Base-by-base conservation (phyloP, 2,329 filamentous ascomycete genomes). In the Coniochaeta sp. region DNA sequence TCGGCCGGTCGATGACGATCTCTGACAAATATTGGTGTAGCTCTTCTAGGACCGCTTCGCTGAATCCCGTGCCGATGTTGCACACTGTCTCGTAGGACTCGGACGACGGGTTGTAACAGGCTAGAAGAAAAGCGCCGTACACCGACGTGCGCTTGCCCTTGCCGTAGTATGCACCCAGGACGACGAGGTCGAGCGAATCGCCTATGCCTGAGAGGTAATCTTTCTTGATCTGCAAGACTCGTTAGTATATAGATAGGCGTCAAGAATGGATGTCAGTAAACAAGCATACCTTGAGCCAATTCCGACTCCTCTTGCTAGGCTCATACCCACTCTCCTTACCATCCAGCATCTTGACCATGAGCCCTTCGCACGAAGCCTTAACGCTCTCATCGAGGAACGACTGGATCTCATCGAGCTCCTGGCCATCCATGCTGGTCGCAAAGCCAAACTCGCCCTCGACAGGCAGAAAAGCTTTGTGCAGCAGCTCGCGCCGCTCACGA, bases 261-360 rank as follows among this genome's bases (percentile, higher is more conserved):
- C 44, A 54, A 16, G 31, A n/a, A n/a, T n/a, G n/a, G n/a, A n/a
- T n/a, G 50, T 19, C 12, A 31, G 50, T 17, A 28, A 58, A 17
- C 38, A 28, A 19, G 3, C 56, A 69, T 79, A 90, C 89, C 81
- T 99, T 99, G 65, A 99, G 89, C 95, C 95, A 99, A 71, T 99
- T 99, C 62, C 95, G 90, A 75, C 91, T 96, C 65, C 95, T 89
- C 73, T 96, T 96, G 69, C 91, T 96, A 22, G 95, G 95, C 75
- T 98, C 93, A 71, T 99, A 99, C 67, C 90, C 91, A 67, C 91
- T 96, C 74, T 97, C 93, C 7, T 84, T 79, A 0, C 93, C 95
- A 72, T 98, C 93, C 62, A 99, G 77, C 95, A 99, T 99, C 79
- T 99, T 99, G 16, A 99, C 95, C 95, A 99, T 99, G 59, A 99